Conservation (phyloP, 768 basidiomycete species). For the Amanita jacksonii region DNA sequence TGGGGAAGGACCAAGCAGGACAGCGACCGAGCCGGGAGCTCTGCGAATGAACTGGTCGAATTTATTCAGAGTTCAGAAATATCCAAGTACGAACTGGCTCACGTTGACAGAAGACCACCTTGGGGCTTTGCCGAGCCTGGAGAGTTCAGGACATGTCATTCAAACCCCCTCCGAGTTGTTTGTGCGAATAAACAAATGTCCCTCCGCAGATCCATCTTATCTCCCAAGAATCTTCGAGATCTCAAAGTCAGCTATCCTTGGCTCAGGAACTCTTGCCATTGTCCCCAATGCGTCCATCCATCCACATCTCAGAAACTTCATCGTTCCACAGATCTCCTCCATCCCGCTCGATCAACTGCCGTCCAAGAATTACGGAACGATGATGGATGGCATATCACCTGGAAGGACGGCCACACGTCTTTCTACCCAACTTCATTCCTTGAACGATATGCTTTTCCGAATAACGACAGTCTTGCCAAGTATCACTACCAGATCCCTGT, state of each 20-base stretch:
- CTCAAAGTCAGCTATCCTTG: conserved; percentile 49
- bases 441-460: conserved; percentile 32
- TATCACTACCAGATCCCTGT: conserved; percentile 37
- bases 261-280: conserved; percentile 82
- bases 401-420: conserved; percentile 55
- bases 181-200: background rate
- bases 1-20: background rate
- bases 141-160: conserved; percentile 4
- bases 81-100: background rate
- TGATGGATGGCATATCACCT: conserved; percentile 24
- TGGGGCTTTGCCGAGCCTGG: background rate
- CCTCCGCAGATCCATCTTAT: no score
- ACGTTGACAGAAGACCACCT: conserved; percentile 5
- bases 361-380: conserved; percentile 4
- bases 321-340: conserved; percentile 50
- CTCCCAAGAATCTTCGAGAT: background rate
- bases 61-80: background rate
- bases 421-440: conserved; percentile 42
- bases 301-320: conserved; percentile 72
- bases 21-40: background rate
- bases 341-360: conserved; percentile 35
- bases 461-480: conserved; percentile 16
- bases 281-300: conserved; percentile 64
- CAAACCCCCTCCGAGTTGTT: background rate
- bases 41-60: conserved; percentile 4